Conservation (phyloP, 805 yeast genomes). For the Vanderwaltozyma tropicalis region DNA sequence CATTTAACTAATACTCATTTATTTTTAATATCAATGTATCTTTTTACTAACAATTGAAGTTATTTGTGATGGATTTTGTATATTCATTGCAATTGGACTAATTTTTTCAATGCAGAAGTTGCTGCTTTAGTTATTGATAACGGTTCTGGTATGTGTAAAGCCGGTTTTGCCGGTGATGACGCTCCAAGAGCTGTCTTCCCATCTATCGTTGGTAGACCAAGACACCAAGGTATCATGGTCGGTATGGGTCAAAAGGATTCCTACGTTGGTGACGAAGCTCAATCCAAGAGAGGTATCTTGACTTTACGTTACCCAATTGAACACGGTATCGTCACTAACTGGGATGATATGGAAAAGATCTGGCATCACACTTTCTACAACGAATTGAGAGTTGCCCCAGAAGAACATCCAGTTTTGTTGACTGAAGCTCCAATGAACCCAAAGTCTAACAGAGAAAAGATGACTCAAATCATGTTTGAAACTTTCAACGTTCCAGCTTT, state of each 20-base stretch:
- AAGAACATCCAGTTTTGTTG: slow-evolving; percentile 97
- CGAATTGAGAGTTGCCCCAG: slow-evolving; percentile 99
- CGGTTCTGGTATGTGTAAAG: slow-evolving; percentile 99
- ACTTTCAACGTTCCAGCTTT: slow-evolving; percentile 99
- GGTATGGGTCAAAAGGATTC: slow-evolving; percentile 99
- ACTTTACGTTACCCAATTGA: slow-evolving; percentile 98
- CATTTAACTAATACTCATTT: too few species aligned
- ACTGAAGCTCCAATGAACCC: slow-evolving; percentile 99
- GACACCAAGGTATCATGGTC: slow-evolving; percentile 99
- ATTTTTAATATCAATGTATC: background rate
- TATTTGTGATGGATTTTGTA: background rate
- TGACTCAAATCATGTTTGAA: slow-evolving; percentile 98
- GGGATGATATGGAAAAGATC: slow-evolving; percentile 99
- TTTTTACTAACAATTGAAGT: slow-evolving; percentile 1
- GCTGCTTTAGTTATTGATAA: slow-evolving; percentile 79
- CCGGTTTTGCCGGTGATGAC: slow-evolving; percentile 99
- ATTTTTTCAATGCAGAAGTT: slow-evolving; percentile 21
- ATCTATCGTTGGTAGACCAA: slow-evolving; percentile 99
- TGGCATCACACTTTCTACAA: slow-evolving; percentile 99
- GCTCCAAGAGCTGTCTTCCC: slow-evolving; percentile 99
- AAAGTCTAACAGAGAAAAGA: slow-evolving; percentile 98
- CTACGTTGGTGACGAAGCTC: slow-evolving; percentile 99
- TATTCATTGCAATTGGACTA: background rate
- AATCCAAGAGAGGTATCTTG: slow-evolving; percentile 99
- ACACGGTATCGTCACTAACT: slow-evolving; percentile 99